Evolutionary conservation across 2,329 filamentous ascomycete genomes (phyloP), one percentile per base, ranked within the genome.

Genomic region (Fusarium tupiense): DNA sequence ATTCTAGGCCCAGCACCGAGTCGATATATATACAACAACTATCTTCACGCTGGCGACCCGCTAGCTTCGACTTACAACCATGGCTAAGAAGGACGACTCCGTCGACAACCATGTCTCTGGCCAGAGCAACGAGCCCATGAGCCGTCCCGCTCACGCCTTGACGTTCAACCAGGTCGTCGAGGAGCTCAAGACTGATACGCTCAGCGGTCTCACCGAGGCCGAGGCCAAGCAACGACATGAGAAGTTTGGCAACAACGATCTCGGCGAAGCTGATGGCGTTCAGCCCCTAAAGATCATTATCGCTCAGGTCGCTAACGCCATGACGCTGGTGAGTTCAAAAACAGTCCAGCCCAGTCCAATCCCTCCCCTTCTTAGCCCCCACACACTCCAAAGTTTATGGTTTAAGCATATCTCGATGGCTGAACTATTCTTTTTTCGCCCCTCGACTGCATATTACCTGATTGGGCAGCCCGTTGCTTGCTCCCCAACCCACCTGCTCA

Each of bases 241-340:
- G 37, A 81, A 88, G 66, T 88, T 86, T 82, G 90, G 91, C n/a
- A 80, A 83, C 29, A 92, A 92, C 77, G 86, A 91, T 69, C 84
- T 92, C 6, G 87, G 79, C 9, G 79, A 83, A 40, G 78, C 80
- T 41, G 80, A 83, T 58, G 79, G 87, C 17, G 88, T 92, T 52
- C 87, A 84, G 83, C 80, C 87, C 84, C 63, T 86, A 50, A 91
- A 90, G 78, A 90, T 91, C 41, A 80, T 91, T 16, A 82, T 92
- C 52, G 86, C 88, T 33, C 91, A 93, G 79, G 84, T 93, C 62
- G 90, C 90, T 60, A 93, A 93, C 78, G 91, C 91, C 16, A 90
- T 93, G 90, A 92, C 90, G 69, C 79, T 93, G 81, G 91, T 91
- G 74, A 77, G 81, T 75, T 33, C 53, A 26, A 22, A 37, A 44